Evolutionary conservation across 2,329 filamentous ascomycete species (phyloP).

Genomic region (Neonectria faginata): DNA sequence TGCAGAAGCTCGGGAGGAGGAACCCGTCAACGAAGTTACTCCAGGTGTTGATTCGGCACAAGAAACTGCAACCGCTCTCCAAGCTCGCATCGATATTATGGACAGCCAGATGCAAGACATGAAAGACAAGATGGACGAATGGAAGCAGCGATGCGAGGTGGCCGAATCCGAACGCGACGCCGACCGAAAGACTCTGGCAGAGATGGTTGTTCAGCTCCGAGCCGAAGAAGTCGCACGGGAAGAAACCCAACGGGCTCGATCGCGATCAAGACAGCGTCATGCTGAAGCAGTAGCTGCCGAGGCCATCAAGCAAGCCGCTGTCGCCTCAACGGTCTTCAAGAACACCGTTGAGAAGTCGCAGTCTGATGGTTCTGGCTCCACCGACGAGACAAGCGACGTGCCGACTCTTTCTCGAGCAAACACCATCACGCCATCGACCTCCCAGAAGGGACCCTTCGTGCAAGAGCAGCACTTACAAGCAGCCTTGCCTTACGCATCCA

Average conservation of each 20-base stretch:
- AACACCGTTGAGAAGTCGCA: slow-evolving; percentile 31
- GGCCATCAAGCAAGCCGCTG: slow-evolving; percentile 30
- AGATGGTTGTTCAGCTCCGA: slow-evolving; percentile 88
- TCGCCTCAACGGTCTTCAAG: slow-evolving; percentile 38
- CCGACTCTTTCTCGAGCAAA: slow-evolving; percentile 61
- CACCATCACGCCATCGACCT: slow-evolving; percentile 60
- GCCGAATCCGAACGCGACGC: slow-evolving; percentile 83
- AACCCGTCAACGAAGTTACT: slow-evolving; percentile 51
- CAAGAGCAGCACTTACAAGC: slow-evolving; percentile 60
- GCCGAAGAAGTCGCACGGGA: slow-evolving; percentile 68
- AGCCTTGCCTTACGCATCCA: slow-evolving; percentile 80
- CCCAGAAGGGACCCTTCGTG: slow-evolving; percentile 54
- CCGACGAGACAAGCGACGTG: slow-evolving; percentile 53
- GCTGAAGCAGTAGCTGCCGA: slow-evolving; percentile 38
- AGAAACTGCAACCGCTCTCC: slow-evolving; percentile 53
- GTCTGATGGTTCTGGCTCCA: slow-evolving; percentile 36
- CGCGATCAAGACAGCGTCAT: slow-evolving; percentile 51
- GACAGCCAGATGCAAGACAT: slow-evolving; percentile 83
- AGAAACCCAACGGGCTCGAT: slow-evolving; percentile 56
- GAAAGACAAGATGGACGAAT: slow-evolving; percentile 82
- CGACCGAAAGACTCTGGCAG: slow-evolving; percentile 79
- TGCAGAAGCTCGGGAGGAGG: slow-evolving; percentile 38
- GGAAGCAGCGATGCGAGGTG: slow-evolving; percentile 80
- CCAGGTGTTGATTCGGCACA: slow-evolving; percentile 53
- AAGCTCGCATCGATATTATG: slow-evolving; percentile 81